phyloP scores from a whole-genome alignment of 148 eudicot species.

The Vaccinium darrowii region DNA sequence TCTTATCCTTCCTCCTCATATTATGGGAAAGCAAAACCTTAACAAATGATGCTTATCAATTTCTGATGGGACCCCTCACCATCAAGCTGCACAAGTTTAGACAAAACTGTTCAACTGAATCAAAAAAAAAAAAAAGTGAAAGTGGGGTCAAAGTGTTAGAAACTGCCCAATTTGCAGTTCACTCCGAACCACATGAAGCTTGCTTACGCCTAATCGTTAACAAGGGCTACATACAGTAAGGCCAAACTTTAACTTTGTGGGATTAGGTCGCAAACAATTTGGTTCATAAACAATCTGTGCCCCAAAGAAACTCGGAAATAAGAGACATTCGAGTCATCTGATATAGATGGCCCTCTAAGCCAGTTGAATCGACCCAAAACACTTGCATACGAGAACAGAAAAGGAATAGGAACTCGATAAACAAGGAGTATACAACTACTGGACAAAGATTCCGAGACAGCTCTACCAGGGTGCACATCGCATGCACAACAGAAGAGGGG shows the following conservation, averaged over 20 bases:
- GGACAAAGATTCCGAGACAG: not conserved
- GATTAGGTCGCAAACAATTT: not conserved
- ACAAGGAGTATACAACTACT: not conserved
- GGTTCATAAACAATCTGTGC: not conserved
- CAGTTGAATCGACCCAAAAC: not conserved
- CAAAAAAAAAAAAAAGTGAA: not conserved
- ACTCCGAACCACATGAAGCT: not conserved
- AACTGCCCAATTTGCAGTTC: not conserved
- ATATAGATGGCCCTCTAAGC: not conserved
- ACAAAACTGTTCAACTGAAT: not conserved
- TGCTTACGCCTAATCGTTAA: not conserved
- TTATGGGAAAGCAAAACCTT: not conserved
- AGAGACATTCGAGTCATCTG: not conserved
- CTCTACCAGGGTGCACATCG: not conserved
- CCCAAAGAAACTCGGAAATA: not conserved
- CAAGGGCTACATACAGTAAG: not conserved
- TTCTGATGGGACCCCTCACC: conserved; percentile 18
- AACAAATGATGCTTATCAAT: not conserved
- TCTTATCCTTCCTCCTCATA: not conserved
- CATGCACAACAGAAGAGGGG: not conserved
- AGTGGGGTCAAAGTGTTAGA: not conserved
- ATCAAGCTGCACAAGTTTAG: not conserved
- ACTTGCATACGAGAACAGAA: not conserved
- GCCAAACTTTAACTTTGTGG: not conserved
- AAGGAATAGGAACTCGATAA: not conserved